Evolutionary conservation across 1,284 basidiomycete genomes (phyloP).

Genomic region (Exsudoporus floridanus): DNA sequence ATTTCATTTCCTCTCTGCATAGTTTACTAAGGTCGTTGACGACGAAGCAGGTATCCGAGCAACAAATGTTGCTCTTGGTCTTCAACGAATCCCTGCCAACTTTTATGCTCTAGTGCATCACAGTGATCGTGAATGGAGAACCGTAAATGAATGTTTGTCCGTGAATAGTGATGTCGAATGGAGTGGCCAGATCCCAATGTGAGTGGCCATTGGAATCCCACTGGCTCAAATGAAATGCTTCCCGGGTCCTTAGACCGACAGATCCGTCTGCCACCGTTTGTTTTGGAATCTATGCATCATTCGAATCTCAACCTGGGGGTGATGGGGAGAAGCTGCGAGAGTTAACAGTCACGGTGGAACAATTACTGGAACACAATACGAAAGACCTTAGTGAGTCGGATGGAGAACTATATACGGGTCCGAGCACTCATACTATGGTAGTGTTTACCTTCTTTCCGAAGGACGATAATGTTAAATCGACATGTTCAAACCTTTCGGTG

Average conservation of each 20-base stretch:
- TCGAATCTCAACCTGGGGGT: slow-evolving; percentile 10
- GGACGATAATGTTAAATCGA: background rate
- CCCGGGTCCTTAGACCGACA: slow-evolving; percentile 4
- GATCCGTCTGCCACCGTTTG: background rate
- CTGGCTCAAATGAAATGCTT: background rate
- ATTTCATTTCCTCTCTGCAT: background rate
- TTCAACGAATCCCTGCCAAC: background rate
- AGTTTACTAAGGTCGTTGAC: background rate
- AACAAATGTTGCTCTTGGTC: background rate
- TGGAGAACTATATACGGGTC: background rate
- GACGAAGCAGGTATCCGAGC: background rate
- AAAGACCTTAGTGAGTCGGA: background rate
- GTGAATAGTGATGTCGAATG: background rate
- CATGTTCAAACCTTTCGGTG: background rate
- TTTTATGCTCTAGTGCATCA: background rate
- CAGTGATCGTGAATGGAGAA: background rate
- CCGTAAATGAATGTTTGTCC: background rate
- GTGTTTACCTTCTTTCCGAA: background rate
- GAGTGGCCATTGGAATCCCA: background rate
- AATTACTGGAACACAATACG: slow-evolving; percentile 1
- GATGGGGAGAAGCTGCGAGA: slow-evolving; percentile 4
- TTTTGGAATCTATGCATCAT: slow-evolving; percentile 10
- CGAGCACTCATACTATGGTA: background rate
- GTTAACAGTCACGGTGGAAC: background rate
- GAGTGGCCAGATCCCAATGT: background rate